Evolutionary conservation across 108 stramenopile genomes (phyloP), one percentile per base, ranked within the genome.

Genomic region (Skeletonema costatum): DNA sequence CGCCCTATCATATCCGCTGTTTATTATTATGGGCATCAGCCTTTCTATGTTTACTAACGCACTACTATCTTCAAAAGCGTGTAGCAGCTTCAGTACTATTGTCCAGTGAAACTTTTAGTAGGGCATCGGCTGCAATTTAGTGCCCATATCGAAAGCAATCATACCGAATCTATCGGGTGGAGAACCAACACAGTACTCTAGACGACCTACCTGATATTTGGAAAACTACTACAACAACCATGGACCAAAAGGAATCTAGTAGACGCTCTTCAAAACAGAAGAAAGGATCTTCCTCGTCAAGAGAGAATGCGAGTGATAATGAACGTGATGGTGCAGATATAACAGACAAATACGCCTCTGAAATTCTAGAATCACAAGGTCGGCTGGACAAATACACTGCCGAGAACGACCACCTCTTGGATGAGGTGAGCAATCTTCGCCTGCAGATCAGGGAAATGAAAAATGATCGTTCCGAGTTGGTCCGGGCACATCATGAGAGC

Each of bases 391-490:
- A 76, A 61, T 83, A 77, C 63, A 73, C 76, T 59, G 68, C 62
- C 63, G 82, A 83, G 71, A 68, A 72, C 19, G 82, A 83, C 56
- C 76, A 66, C 3, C 73, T 83, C 17, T 51, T 83, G 29, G 82
- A 83, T 62, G 82, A 83, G 39, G 76, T 83, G 17, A 60, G 67
- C 69, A 73, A 76, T 25, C 73, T 83, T 7, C 82, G 82, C 32
- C 50, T 83, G 9, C 82, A 83, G 61, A 83, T 83, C 36, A 67
- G 73, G 12, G 82, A 83, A 69, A 77, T 83, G 73, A 72, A 77
- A 46, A 77, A 77, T 39, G 82, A 83, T 66, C 76, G 82, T 32
- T 12, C 60, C 41, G 82, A 83, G 46, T 60, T 83, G 19, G 76
- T 83, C 13, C 67, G 82, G 3, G 82, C 82, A 11, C 82, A 83